Evolutionary conservation across 2,329 filamentous ascomycete species (phyloP), one percentile per base, ranked within the genome.

Genomic region (Aspergillus sp.): DNA sequence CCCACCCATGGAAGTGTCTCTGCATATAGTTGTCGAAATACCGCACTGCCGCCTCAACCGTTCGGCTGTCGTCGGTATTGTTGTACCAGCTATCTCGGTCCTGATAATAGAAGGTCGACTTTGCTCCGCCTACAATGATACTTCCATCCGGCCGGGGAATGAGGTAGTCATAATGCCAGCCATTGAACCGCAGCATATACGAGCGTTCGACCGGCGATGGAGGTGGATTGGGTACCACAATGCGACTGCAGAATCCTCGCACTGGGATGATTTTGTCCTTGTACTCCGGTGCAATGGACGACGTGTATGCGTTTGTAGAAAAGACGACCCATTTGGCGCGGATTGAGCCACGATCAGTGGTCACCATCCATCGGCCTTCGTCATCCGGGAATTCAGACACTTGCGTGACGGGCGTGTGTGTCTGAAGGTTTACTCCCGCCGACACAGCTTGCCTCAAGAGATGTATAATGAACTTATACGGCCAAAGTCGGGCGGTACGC

Each of bases 241-340:
- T 73, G 5, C 73, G 73, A 54, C 72, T 68, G 61, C 75, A 77
- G 30, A 74, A 69, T 1, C 90, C 92, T 23, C 90, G 82, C 2
- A 90, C 87, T 0, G 93, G 93, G 2, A 93, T 85, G 63, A 96
- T 89, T 8, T 92, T 81, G 64, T 88, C 85, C 8, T 84, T 80
- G 66, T 94, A 88, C 36, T 79, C 71, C 0, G 90, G 90, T 1
- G 94, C 78, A 3, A 96, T 81, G 62, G 88, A 83, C 1, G 90
- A 91, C 0, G 91, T 93, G 74, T 96, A 96, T 3, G 82, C 93
- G 71, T 96, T 96, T 0, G 90, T 94, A 4, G 91, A 89, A 15
- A 96, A 83, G 17, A 96, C 82, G 19, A 96, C 85, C 36, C 84
- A 82, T 11, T 79, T 77, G 1, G 91, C 82, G 0, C 73, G 72